Evolutionary conservation across 495 filamentous ascomycete species (phyloP).

Genomic region (Rostrohypoxylon terebratum): DNA sequence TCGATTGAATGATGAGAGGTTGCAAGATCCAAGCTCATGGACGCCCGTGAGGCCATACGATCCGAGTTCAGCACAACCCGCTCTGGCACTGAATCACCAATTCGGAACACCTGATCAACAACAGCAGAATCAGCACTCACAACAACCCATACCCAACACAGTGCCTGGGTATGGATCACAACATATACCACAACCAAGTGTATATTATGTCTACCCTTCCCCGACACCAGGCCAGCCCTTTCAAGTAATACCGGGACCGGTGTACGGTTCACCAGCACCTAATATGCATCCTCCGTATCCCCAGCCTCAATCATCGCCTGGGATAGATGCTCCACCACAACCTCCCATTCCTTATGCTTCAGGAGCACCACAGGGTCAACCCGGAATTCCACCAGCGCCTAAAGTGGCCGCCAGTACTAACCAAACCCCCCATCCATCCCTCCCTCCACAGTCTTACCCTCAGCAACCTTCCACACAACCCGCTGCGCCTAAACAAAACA

Average conservation of each 20-base stretch:
- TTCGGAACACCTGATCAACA: neutral
- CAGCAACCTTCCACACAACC: neutral
- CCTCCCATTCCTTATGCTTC: neutral
- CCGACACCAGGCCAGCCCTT: neutral
- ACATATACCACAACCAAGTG: neutral
- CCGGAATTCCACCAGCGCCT: neutral
- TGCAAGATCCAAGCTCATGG: constrained; percentile 3
- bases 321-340: neutral
- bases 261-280: neutral
- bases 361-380: neutral
- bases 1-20: neutral
- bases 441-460: neutral
- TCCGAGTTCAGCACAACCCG: neutral
- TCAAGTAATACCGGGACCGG: neutral
- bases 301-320: neutral
- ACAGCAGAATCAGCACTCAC: neutral
- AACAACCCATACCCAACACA: neutral
- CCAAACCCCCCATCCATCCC: neutral
- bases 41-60: neutral
- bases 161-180: neutral
- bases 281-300: constrained; percentile 6
- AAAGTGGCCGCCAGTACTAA: neutral
- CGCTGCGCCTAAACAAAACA: neutral
- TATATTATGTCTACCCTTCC: constrained; percentile 1
- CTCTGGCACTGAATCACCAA: neutral